phyloP scores from a whole-genome alignment of 805 yeast genomes.

The Yarrowia phangngaensis region DNA sequence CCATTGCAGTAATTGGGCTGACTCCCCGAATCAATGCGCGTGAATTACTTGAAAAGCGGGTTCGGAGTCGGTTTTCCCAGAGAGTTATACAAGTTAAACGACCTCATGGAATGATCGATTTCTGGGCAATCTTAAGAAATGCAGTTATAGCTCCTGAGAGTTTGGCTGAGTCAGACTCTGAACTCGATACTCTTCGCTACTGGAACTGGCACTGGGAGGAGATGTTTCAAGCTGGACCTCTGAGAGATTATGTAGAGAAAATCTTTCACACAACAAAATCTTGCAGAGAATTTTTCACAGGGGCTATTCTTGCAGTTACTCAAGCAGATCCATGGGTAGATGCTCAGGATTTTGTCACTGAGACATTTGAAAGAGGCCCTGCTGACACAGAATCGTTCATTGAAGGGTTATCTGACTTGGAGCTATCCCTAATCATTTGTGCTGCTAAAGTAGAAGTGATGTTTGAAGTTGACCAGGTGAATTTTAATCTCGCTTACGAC shows the following conservation, averaged over 20 bases:
- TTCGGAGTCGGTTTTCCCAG: conserved; percentile 83
- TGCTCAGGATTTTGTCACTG: conserved; percentile 11
- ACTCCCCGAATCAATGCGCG: conserved; percentile 71
- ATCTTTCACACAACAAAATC: conserved; percentile 61
- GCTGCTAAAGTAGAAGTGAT: conserved; percentile 69
- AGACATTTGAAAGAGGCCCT: conserved; percentile 31
- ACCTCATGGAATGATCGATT: conserved; percentile 48
- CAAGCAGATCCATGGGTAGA: conserved; percentile 34
- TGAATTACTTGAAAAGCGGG: conserved; percentile 86
- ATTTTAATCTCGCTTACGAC: conserved; percentile 69
- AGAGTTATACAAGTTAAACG: conserved; percentile 60
- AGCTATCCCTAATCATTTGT: conserved; percentile 64
- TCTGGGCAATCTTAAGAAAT: conserved; percentile 47
- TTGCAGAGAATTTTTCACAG: conserved; percentile 42
- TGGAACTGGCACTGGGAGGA: conserved; percentile 33
- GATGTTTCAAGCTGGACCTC: conserved; percentile 31
- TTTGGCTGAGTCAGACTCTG: conserved; percentile 29
- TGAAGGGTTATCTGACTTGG: conserved; percentile 60
- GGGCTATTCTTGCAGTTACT: conserved; percentile 34
- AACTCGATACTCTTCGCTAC: conserved; percentile 22
- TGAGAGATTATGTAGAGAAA: conserved; percentile 43
- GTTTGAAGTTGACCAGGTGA: conserved; percentile 55
- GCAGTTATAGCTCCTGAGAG: conserved; percentile 37
- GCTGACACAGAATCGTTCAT: conserved; percentile 35
- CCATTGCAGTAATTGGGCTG: conserved; percentile 77